Evolutionary conservation across 257 asterid species (phyloP).

Genomic region (Solanum bulbocastanum): DNA sequence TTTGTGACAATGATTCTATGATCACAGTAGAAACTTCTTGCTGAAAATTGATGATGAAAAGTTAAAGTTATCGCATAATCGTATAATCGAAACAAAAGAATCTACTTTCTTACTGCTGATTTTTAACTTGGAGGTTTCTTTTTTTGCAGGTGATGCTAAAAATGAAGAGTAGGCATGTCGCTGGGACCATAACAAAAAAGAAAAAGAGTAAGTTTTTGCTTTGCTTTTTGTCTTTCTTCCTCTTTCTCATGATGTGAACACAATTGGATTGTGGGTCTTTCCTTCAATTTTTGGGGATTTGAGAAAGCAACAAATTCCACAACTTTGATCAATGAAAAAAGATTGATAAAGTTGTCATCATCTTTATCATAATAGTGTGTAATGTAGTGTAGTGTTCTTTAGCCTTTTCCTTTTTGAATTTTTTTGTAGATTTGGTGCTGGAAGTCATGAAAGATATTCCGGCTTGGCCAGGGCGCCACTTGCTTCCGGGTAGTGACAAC

Average conservation of each 20-base stretch:
- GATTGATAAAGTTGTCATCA: constrained; percentile 17
- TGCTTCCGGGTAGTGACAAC: constrained; percentile 77
- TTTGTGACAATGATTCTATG: background rate
- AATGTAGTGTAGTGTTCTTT: background rate
- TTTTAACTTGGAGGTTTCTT: constrained; percentile 16
- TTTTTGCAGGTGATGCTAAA: constrained; percentile 53
- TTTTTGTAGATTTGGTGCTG: constrained; percentile 65
- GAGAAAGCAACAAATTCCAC: constrained; percentile 43
- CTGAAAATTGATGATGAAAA: background rate
- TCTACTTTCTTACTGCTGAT: constrained; percentile 16
- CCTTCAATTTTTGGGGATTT: constrained; percentile 68
- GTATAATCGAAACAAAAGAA: constrained; percentile 3
- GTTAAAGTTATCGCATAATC: constrained; percentile 1
- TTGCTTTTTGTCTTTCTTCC: constrained; percentile 25
- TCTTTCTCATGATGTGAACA: constrained; percentile 38
- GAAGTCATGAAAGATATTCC: constrained; percentile 73
- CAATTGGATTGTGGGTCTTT: constrained; percentile 45
- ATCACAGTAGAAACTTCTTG: background rate
- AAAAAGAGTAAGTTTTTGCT: constrained; percentile 74
- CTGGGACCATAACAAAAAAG: constrained; percentile 99
- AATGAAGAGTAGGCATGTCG: constrained; percentile 94
- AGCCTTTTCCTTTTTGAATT: background rate
- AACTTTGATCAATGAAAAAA: constrained; percentile 8
- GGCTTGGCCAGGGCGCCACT: constrained; percentile 96
- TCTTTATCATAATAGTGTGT: background rate